Evolutionary conservation across 176 grass and related monocot genomes (phyloP).

Genomic region (Lolium rigidum): DNA sequence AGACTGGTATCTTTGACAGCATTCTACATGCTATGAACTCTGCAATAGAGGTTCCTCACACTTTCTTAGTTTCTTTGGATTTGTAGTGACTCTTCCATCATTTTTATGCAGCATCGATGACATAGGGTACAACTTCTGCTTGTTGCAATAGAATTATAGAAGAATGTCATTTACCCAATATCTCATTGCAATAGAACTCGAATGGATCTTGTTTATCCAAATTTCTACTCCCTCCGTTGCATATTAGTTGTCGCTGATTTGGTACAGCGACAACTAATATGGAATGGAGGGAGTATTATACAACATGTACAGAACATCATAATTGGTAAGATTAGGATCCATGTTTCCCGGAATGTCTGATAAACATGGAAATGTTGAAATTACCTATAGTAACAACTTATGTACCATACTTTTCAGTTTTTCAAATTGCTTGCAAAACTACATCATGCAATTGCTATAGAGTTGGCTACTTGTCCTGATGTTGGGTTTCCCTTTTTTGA

Average conservation of each 20-base stretch:
- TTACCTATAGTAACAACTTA: conserved; percentile 7
- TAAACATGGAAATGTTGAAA: conserved; percentile 27
- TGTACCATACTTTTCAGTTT: not conserved
- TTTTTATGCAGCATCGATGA: conserved; percentile 15
- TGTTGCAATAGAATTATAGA: conserved; percentile 31
- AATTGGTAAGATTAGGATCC: conserved; percentile 5
- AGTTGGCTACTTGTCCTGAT: conserved; percentile 34
- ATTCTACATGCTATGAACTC: conserved; percentile 74
- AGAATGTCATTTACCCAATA: conserved; percentile 10
- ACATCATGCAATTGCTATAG: conserved; percentile 17
- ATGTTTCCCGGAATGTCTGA: conserved; percentile 14
- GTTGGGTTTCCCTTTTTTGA: conserved; percentile 44
- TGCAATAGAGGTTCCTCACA: conserved; percentile 58
- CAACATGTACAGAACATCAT: conserved; percentile 29
- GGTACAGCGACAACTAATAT: too few species aligned
- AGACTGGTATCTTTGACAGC: conserved; percentile 61
- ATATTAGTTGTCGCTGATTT: too few species aligned
- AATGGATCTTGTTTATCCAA: not conserved
- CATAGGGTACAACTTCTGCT: conserved; percentile 21
- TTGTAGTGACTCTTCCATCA: conserved; percentile 9
- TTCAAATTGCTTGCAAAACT: conserved; percentile 37
- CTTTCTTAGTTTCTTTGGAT: conserved; percentile 40
- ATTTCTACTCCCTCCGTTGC: not conserved
- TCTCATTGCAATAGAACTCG: conserved; percentile 8
- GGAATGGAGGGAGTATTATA: not conserved